phyloP scores from a whole-genome alignment of 2,329 filamentous ascomycete genomes.

The Alternaria sp. region DNA sequence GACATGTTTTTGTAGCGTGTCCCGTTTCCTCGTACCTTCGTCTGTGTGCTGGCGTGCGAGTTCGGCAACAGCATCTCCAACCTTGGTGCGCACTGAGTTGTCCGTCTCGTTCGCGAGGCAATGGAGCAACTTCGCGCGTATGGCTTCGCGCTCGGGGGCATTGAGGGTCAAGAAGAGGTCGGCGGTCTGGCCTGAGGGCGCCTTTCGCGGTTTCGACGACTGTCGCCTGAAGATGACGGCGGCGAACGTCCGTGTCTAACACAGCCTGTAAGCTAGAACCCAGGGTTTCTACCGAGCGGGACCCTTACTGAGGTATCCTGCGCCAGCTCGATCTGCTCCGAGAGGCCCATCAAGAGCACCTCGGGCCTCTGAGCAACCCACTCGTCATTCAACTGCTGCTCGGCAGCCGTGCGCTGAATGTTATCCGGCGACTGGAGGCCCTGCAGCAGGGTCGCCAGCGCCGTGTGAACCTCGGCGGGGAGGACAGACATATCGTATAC shows the following conservation, averaged over 20 bases:
- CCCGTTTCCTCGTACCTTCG: constrained; percentile 67
- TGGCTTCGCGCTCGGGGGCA: constrained; percentile 74
- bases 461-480: constrained; percentile 80
- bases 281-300: background rate
- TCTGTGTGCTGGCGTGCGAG: constrained; percentile 94
- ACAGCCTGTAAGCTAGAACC: constrained; percentile 6
- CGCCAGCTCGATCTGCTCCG: constrained; percentile 86
- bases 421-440: constrained; percentile 92
- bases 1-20: background rate
- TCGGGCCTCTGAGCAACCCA: constrained; percentile 86
- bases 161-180: constrained; percentile 87
- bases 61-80: constrained; percentile 96
- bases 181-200: constrained; percentile 68
- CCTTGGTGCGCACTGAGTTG: constrained; percentile 84
- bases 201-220: constrained; percentile 84
- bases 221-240: constrained; percentile 95
- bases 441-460: constrained; percentile 84
- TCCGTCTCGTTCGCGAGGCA: constrained; percentile 75
- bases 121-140: constrained; percentile 83
- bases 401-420: constrained; percentile 79
- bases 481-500: constrained; percentile 76
- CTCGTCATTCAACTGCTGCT: constrained; percentile 88
- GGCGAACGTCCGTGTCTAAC: constrained; percentile 84
- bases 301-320: constrained; percentile 71
- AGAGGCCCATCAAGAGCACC: constrained; percentile 89